phyloP scores from a whole-genome alignment of 2,329 filamentous ascomycete genomes.

The Penicillium sp. region DNA sequence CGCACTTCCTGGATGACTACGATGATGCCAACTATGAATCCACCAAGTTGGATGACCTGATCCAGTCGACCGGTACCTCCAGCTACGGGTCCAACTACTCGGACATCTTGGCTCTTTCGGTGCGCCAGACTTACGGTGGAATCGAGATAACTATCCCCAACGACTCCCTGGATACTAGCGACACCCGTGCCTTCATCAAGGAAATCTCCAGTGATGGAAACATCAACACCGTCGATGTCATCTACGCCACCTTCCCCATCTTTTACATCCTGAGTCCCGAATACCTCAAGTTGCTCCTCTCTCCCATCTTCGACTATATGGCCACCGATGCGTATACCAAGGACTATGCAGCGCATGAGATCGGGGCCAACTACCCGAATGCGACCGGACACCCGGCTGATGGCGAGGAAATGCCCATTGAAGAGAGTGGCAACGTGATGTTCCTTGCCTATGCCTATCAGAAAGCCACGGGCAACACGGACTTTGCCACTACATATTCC shows the following conservation, averaged over 20 bases:
- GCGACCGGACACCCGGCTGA: conserved; percentile 33
- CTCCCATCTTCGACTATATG: conserved; percentile 40
- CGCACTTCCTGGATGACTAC: conserved; percentile 38
- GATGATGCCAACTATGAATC: conserved; percentile 31
- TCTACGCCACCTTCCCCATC: conserved; percentile 39
- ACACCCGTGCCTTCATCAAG: conserved; percentile 35
- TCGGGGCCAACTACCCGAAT: conserved; percentile 37
- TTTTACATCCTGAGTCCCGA: conserved; percentile 39
- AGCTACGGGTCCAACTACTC: conserved; percentile 34
- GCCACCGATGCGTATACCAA: conserved; percentile 32
- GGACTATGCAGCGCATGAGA: conserved; percentile 34
- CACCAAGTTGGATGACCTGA: conserved; percentile 23
- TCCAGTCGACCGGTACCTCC: conserved; percentile 17
- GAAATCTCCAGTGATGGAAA: conserved; percentile 42
- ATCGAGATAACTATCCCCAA: conserved; percentile 37
- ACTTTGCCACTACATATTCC: conserved; percentile 30
- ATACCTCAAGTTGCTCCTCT: conserved; percentile 39
- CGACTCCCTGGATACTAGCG: conserved; percentile 26
- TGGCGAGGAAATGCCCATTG: conserved; percentile 38
- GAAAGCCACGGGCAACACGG: conserved; percentile 31
- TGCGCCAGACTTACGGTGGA: conserved; percentile 39
- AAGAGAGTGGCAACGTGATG: conserved; percentile 38
- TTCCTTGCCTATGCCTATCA: conserved; percentile 36
- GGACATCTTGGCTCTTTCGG: conserved; percentile 36
- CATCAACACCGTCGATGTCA: conserved; percentile 41